Conservation (phyloP, 1,139 yeast species). For the Magnusiomyces ingens region DNA sequence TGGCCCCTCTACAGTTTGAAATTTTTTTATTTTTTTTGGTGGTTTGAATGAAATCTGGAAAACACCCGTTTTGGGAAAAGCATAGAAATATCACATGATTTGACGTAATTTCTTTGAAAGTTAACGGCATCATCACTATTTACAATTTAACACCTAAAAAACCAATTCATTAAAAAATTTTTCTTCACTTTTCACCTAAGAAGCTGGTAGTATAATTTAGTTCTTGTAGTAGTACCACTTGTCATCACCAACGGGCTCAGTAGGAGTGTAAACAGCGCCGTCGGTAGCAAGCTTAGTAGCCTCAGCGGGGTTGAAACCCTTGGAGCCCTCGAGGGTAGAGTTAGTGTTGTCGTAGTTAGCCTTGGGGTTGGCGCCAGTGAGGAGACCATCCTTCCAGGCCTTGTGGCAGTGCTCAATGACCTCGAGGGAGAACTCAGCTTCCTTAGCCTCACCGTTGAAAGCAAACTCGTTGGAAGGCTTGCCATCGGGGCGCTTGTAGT, state of each 20-base stretch:
- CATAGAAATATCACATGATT: too few relatives aligned
- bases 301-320: slow-evolving; percentile 16
- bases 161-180: too few relatives aligned
- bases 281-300: slow-evolving; percentile 7
- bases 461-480: slow-evolving; percentile 85
- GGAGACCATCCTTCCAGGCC: slow-evolving; percentile 52
- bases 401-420: slow-evolving; percentile 68
- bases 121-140: too few relatives aligned
- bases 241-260: slow-evolving; percentile 4
- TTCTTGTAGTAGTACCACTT: slow-evolving; percentile 4
- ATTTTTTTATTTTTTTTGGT: too few relatives aligned
- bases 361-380: background rate
- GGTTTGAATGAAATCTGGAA: too few relatives aligned
- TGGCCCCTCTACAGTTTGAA: too few relatives aligned
- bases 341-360: slow-evolving; percentile 14
- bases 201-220: background rate
- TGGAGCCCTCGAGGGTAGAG: slow-evolving; percentile 13
- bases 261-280: background rate
- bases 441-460: slow-evolving; percentile 72
- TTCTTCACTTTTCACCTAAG: too few relatives aligned
- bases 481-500: slow-evolving; percentile 86
- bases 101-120: too few relatives aligned
- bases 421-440: slow-evolving; percentile 61
- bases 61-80: too few relatives aligned
- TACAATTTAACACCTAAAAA: too few relatives aligned